Base-by-base conservation (phyloP, 2,329 filamentous ascomycete genomes). In the Aureobasidium sp. region DNA sequence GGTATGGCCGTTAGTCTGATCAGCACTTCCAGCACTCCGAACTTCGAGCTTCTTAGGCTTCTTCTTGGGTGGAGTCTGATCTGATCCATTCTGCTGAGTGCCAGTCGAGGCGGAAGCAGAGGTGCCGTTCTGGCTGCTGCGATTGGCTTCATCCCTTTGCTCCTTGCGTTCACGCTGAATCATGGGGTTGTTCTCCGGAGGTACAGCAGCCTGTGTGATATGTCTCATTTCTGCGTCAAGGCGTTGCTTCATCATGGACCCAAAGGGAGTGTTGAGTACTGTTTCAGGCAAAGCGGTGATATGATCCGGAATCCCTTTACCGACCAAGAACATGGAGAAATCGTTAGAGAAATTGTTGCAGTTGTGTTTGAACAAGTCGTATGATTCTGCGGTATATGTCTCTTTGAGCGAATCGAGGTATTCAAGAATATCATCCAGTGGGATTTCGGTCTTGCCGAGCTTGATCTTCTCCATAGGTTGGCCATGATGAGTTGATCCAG, bases 321-420 rank as follows among this genome's bases (percentile, higher is more conserved):
- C 93, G 0, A 97, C 79, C 0, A 97, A 79, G 66, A 97, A 97
- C 74, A 90, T 94, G 65, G 90, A 81, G 67, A 97, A 87, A 65
- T 96, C 92, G 71, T 97, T 93, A 3, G 89, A 90, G 75, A 97
- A 99, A 74, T 97, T 97, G 77, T 97, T 99, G 79, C 93, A 97
- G 72, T 99, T 99, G 75, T 97, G 92, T 32, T 84, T 69, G 78
- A 90, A 96, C 5, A 97, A 78, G 71, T 97, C 91, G 71, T 97
- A 97, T 0, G 90, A 89, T 52, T 74, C 71, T 9, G 88, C 79
- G 0, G 91, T 96, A 71, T 95, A 99, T 12, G 95, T 87, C 1
- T 87, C 80, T 64, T 87, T 87, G 55, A 97, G 72, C 5, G 92
- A 95, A 61, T 94, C 88, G 1, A 99, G 77, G 71, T 96, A 97